Percentiles rank a stretch among this genome's conserved stretches.
Conservation (phyloP, 768 basidiomycete species). For the Trametopsis cervina region DNA sequence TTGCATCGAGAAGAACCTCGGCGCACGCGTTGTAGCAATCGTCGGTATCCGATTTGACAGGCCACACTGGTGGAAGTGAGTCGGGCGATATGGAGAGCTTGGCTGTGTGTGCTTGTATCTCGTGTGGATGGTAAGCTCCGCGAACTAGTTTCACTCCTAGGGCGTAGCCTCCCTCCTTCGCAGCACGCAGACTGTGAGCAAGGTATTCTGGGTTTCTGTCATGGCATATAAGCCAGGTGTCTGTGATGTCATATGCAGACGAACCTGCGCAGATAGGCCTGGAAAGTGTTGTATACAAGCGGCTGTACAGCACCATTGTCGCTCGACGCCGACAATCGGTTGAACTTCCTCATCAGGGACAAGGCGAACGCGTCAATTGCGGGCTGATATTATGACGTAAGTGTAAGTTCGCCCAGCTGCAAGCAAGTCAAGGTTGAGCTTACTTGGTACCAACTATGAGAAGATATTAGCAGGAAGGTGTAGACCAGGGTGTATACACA, state of each 20-base stretch:
- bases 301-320: conserved; percentile 40
- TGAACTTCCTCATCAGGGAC: conserved; percentile 72
- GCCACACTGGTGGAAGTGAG: conserved; percentile 59
- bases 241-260: conserved; percentile 6
- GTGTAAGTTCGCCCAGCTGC: not conserved
- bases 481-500: not conserved
- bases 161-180: conserved; percentile 57
- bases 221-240: not conserved
- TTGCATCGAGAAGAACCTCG: conserved; percentile 43
- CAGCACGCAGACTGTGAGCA: conserved; percentile 53
- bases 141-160: conserved; percentile 91
- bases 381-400: conserved; percentile 43
- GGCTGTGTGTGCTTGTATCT: conserved; percentile 44
- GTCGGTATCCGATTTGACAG: conserved; percentile 65
- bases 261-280: conserved; percentile 79
- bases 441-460: conserved; percentile 33
- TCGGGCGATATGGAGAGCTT: conserved; percentile 50
- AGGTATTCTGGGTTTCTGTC: conserved; percentile 66
- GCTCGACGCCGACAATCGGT: conserved; percentile 32
- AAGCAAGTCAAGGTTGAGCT: not conserved
- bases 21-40: conserved; percentile 61
- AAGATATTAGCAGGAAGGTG: not conserved
- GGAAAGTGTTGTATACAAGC: conserved; percentile 79
- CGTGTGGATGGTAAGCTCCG: conserved; percentile 85
- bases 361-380: conserved; percentile 78